Conservation (phyloP, 2,329 filamentous ascomycete genomes). For the Elsinoe australis region DNA sequence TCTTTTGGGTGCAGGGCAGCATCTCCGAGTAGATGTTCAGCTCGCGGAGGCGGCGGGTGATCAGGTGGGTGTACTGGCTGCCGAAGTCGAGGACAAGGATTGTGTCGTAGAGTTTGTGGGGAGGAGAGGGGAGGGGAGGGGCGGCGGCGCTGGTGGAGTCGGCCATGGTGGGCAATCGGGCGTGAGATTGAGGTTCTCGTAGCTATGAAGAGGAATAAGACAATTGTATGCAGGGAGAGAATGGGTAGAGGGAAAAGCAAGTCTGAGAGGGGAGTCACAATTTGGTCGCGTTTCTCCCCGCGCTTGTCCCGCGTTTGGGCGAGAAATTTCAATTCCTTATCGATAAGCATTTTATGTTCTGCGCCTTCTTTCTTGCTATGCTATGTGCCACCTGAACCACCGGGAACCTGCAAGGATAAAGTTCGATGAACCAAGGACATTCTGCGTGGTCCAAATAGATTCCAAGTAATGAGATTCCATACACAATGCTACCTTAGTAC, state of each 20-base stretch:
- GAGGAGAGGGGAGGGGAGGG: slow-evolving; percentile 37
- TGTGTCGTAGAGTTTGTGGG: slow-evolving; percentile 53
- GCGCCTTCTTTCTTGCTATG: too few relatives aligned
- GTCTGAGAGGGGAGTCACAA: neutral
- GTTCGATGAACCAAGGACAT: too few relatives aligned
- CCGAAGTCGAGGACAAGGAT: slow-evolving; percentile 67
- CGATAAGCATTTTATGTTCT: too few relatives aligned
- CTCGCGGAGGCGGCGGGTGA: slow-evolving; percentile 65
- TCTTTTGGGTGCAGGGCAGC: slow-evolving; percentile 77
- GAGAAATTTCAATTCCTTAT: slow-evolving; percentile 8
- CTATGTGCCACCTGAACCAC: too few relatives aligned
- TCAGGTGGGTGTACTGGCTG: slow-evolving; percentile 66
- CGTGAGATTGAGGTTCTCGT: neutral
- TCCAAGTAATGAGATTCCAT: too few relatives aligned
- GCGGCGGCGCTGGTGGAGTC: slow-evolving; percentile 23
- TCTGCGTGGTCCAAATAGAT: too few relatives aligned
- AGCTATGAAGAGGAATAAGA: neutral
- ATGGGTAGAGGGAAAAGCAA: neutral
- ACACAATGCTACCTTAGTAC: too few relatives aligned
- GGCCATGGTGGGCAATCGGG: slow-evolving; percentile 22
- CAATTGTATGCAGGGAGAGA: neutral
- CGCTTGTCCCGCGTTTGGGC: slow-evolving; percentile 12
- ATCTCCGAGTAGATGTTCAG: slow-evolving; percentile 81
- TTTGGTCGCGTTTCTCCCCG: slow-evolving; percentile 7
- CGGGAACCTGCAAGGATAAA: too few relatives aligned